Evolutionary conservation across 768 basidiomycete genomes (phyloP), one percentile per base, ranked within the genome.

Genomic region (Trametes gibbosa): DNA sequence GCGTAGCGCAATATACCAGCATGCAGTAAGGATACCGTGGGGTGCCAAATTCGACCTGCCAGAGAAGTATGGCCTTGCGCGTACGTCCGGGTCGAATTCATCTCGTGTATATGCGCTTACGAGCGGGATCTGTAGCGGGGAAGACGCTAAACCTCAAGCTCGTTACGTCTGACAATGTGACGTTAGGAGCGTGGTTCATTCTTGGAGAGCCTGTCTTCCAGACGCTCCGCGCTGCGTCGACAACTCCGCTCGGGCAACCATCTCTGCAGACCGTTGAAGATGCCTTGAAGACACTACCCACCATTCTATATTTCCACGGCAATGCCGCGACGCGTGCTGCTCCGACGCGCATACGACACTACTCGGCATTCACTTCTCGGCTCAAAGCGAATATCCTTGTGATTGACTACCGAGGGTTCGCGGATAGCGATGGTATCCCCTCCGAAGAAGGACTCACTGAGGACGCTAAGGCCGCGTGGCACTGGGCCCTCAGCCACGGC

Each of bases 361-460:
- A 92, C 68, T 73, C 79, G 17, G 78, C 81, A 0, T 86, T 87
- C 66, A 79, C 89, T 0, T 81, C 85, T 2, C 81, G 87, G 0
- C 74, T 92, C 7, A 75, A 77, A 17, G 82, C 82, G 19, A 95
- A 95, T 70, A 86, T 97, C 14, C 75, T 98, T 24, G 85, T 84
- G 1, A 84, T 92, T 35, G 96, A 98, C 73, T 98, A 98, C 70
- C 84, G 95, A 49, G 95, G 95, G 1, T 98, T 89, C 66, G 96
- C 77, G 1, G 95, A 98, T 68, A 95, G 92, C 54, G 80, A 82
- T 1, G 92, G 93, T 0, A 71, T 72, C 0, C 96, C 96, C 0
- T 86, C 82, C 24, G 89, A 95, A 70, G 71, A 70, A 12, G 96
- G 95, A 0, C 75, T 98, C 0, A 70, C 82, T 0, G 73, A 69